Base-by-base conservation (phyloP, 768 basidiomycete genomes). In the Lactifluus hygrophoroides region DNA sequence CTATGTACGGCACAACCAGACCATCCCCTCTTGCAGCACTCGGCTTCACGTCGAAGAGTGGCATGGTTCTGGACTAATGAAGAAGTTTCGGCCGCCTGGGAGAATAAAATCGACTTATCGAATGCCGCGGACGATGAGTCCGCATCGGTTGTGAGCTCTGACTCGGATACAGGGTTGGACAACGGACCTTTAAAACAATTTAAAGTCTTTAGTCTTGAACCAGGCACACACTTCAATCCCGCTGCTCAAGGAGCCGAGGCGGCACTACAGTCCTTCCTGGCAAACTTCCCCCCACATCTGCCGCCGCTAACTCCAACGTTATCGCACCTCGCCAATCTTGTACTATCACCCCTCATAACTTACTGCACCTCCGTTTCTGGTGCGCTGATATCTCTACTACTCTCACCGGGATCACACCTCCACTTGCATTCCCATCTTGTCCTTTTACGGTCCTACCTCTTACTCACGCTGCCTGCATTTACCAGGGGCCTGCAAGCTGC, bases 401-500 rank as follows among this genome's bases (percentile, higher is more conserved):
- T 93, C 10, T 75, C 80, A 13, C 77, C 82, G 0, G 70, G 79
- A 2, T 81, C 81, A 8, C 77, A 78, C n/a, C 81, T 92, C 51
- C 82, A 85, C 63, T 74, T 93, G 37, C 80, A 77, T 47, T 73
- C 81, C 0, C 90, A 91, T 63, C 77, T 90, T 28, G 65, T 73
- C 25, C 75, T 92, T 45, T 74, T 92, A 40, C 82, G 86, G 19
- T 86, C 86, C 3, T 91, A 89, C 65, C 77, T 93, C 51, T 75
- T 91, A 16, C 73, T 93, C 46, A 82, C 86, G 1, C 81, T 84
- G 0, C 82, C 85, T 30, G 71, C 84, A 1, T 95, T 94, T 74
- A 85, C 83, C 65, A 75, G 77, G 7, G 80, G 86, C 5, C 77
- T 95, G 13, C 74, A 79, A 16, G 72, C 72, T 2, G 89, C 93